phyloP scores from a whole-genome alignment of 805 yeast species.

The Myxozyma mucilagina region DNA sequence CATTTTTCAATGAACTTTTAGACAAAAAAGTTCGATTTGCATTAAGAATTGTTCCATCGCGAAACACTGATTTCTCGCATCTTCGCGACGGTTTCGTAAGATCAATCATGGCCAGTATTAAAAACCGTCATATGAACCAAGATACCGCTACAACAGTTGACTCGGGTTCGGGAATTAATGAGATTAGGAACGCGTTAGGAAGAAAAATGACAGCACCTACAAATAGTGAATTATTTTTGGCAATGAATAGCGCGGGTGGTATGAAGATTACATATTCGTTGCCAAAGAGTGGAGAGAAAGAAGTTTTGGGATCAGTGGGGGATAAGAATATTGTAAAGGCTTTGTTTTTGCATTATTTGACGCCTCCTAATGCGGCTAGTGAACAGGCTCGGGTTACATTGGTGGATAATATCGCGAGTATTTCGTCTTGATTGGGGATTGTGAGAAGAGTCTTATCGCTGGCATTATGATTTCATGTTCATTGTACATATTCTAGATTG shows the following conservation, averaged over 20 bases:
- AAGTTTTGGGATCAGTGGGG: conserved; percentile 57
- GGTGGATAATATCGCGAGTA: conserved; percentile 7
- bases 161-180: conserved; percentile 63
- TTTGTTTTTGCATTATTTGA: conserved; percentile 73
- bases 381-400: conserved; percentile 38
- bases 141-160: conserved; percentile 40
- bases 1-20: conserved; percentile 57
- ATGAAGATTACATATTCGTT: conserved; percentile 36
- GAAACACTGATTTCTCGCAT: conserved; percentile 90
- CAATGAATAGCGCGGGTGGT: conserved; percentile 51
- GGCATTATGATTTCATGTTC: background rate
- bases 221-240: conserved; percentile 65
- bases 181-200: conserved; percentile 60
- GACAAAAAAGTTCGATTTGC: conserved; percentile 61
- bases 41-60: conserved; percentile 78
- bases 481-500: background rate
- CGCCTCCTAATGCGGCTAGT: conserved; percentile 66
- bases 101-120: conserved; percentile 61
- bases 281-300: conserved; percentile 1
- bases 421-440: background rate
- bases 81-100: conserved; percentile 85
- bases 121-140: conserved; percentile 36
- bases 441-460: no score
- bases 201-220: conserved; percentile 73
- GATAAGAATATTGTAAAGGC: conserved; percentile 65